Percentiles rank a stretch among this genome's conserved stretches.
Conservation (phyloP, 2,329 filamentous ascomycete species). For the Colletotrichum orchidophilum region DNA sequence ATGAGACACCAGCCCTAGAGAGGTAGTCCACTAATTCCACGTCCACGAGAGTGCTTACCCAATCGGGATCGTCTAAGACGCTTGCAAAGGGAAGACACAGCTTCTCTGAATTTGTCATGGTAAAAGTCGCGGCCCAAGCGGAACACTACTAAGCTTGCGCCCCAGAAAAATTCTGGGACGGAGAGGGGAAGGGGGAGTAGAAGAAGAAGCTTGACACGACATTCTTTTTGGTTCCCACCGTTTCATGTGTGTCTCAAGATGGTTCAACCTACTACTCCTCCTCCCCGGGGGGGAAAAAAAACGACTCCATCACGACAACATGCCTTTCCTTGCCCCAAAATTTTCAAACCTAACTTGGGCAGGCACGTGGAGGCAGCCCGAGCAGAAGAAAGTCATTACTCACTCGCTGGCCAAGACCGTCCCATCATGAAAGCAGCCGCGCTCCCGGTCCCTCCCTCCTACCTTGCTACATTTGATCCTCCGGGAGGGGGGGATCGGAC, state of each 20-base stretch:
- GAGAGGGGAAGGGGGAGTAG: neutral
- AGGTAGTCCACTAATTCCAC: neutral
- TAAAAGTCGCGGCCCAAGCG: constrained; percentile 23
- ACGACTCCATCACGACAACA: neutral
- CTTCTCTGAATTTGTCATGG: constrained; percentile 28
- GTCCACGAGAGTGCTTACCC: neutral
- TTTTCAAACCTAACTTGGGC: too few relatives aligned
- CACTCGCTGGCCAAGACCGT: neutral
- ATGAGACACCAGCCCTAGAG: constrained; percentile 14
- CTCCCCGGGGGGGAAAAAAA: neutral
- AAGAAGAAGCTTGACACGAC: neutral
- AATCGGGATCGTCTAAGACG: neutral
- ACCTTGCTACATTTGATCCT: neutral
- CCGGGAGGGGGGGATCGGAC: constrained; percentile 3
- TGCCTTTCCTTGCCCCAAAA: neutral
- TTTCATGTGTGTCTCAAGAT: constrained; percentile 35
- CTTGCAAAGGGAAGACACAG: neutral
- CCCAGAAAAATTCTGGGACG: neutral
- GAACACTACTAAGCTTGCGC: neutral
- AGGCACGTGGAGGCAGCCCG: neutral
- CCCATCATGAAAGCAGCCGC: neutral
- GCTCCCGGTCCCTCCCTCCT: neutral
- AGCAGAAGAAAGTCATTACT: neutral
- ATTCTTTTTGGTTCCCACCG: constrained; percentile 4
- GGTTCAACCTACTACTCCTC: neutral